Base-by-base conservation (phyloP, 148 eudicot genomes). In the Linanthus parryae region DNA sequence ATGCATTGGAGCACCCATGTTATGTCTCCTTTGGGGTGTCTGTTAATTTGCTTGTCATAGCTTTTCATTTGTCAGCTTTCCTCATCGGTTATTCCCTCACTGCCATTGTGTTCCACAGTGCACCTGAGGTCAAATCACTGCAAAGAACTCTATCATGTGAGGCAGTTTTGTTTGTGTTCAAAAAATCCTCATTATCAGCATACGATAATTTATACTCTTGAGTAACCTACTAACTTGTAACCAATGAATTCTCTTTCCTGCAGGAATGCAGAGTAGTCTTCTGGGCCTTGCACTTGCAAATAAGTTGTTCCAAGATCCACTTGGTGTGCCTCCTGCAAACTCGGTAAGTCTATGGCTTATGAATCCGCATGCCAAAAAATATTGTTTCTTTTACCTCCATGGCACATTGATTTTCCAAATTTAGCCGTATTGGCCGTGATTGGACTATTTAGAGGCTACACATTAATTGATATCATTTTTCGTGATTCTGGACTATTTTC, bases 231-330 rank as follows among this genome's bases (percentile, higher is more conserved):
- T 21, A 20, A 45, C 11, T 1, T 10, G 15, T 26, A 8, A 1
- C 17, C 7, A 12, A 14, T 11, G n/a, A 5, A 38, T 38, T 47
- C 20, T 66, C 19, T 56, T 8, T 25, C 7, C 48, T 57, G 61
- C 45, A 90, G 97, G 97, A 36, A 91, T 91, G 97, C 97, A 89
- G 62, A 89, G 97, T 75, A 89, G 97, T 74, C 83, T 89, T 61
- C 67, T 89, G 49, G 97, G 83, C 30, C 97, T 89, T 16, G 91
- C 97, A 33, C 94, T 89, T 51, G 97, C 97, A 30, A 89, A 85
- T 57, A 78, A 48, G 47, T 89, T 85, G 54, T 89, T 89, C 56
- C 75, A 82, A 73, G 91, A 89, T 75, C 95, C 95, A 36, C 77
- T 82, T 25, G 81, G 77, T 37, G 84, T 89, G 46, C 95, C 97